These are phyloP conservation scores for Gossypium sturtianum DNA, from an alignment of 345 rosid genomes.

Conservation along the genomic window DNA sequence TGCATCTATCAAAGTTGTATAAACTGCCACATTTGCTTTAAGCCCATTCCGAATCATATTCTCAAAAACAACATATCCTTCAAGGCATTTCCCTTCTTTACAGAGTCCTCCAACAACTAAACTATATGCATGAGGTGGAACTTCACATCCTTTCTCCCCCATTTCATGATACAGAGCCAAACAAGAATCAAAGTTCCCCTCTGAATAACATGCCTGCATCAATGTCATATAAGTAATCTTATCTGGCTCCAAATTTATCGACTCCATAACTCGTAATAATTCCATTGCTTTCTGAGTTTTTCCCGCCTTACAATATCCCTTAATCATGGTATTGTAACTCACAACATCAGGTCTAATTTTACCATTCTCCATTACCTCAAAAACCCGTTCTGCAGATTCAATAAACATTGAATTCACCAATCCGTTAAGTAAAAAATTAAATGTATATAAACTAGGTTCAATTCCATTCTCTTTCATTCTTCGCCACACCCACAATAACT, in stretches of 20 bases:
- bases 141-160: conserved; percentile 66
- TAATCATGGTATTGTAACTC: conserved; percentile 75
- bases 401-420: conserved; percentile 61
- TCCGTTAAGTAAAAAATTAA: conserved; percentile 69
- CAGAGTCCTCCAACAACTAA: conserved; percentile 81
- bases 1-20: conserved; percentile 71
- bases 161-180: conserved; percentile 68
- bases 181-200: conserved; percentile 61
- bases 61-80: conserved; percentile 53
- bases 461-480: conserved; percentile 76
- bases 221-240: conserved; percentile 71
- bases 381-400: conserved; percentile 71
- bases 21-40: conserved; percentile 67
- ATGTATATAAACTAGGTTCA: conserved; percentile 71
- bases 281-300: conserved; percentile 59
- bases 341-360: conserved; percentile 62
- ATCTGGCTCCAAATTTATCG: conserved; percentile 56
- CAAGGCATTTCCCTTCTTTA: conserved; percentile 56
- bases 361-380: conserved; percentile 73
- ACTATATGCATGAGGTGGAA: conserved; percentile 68
- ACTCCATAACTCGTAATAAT: conserved; percentile 63
- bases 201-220: conserved; percentile 74
- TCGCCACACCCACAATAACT: conserved; percentile 88
- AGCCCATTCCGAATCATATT: conserved; percentile 55
- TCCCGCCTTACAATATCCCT: conserved; percentile 74